Evolutionary conservation across 2,329 filamentous ascomycete species (phyloP), one percentile per base, ranked within the genome.

Genomic region (Lasiodiplodia sp.): DNA sequence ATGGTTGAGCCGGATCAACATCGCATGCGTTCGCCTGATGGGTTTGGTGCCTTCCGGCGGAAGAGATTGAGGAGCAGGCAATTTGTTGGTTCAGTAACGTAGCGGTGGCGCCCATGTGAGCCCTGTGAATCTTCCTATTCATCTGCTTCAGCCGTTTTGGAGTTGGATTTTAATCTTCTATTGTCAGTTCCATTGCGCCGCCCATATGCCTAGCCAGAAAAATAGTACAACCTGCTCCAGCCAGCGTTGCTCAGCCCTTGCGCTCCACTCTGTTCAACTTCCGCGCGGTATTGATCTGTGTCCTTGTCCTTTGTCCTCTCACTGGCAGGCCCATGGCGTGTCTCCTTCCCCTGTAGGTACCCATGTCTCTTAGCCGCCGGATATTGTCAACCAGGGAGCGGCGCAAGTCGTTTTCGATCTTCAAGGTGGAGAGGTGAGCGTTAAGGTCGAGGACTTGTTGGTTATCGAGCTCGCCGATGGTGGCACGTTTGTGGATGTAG

Each of bases 321-420:
- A 96, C 95, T 4, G 96, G 96, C 83, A 98, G 82, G 70, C 91
- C 89, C 91, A 98, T 94, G 68, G 95, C 95, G 84, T 99, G 96
- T 73, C 96, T 86, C 79, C 92, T 90, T 72, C 96, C 96, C 66
- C 96, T 86, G 78, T 97, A 97, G 4, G 91, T 90, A 62, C 94
- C 94, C 84, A 97, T 97, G 75, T 97, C 94, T 78, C 92, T 92
- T 79, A 99, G 76, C 69, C 95, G 86, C 78, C 86, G 86, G 73
- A 99, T 97, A 76, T 98, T 96, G 62, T 97, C 93, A 75, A 91
- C 87, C 47, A 97, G 82, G 69, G 92, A 83, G 77, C 91, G 88
- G 75, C 89, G 86, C 72, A 96, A 86, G 75, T 98, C 94, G 79
- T 92, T 97, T 80, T 97, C 96, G 75, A 98, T 93, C 70, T 92